Evolutionary conservation across 192 early-diverging fungal genomes (phyloP), one percentile per base, ranked within the genome.

Genomic region (Physocladia obscura): DNA sequence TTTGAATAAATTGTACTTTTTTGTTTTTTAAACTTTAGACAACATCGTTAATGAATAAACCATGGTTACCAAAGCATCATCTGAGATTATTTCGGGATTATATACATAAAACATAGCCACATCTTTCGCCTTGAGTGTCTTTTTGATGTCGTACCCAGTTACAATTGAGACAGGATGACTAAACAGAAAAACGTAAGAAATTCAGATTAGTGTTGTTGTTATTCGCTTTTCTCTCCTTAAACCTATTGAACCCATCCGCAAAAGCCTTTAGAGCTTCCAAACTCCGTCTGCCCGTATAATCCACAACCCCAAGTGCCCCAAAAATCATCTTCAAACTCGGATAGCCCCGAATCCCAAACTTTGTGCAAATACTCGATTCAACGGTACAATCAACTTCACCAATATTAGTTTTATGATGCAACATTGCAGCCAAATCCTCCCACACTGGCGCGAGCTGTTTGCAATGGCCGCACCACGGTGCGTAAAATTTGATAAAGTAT

Each of bases 361-460:
- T 30, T 58, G 60, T 32, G n/a, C 36, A 55, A 21, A 57, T 21
- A 44, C 35, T 40, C 70, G 77, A 76, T 69, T 67, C 74, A 73
- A 39, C 79, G 72, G 40, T 79, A 76, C 93, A 94, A 76, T 94
- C 89, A 24, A 94, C 87, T 61, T 88, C 78, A 34, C 81, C 93
- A 22, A 94, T 74, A 60, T 90, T 91, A 49, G 89, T 79, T 32
- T 85, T 78, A 26, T 85, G 83, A 50, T 79, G 71, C 34, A 88
- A 39, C 15, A 63, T 59, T n/a, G 68, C 69, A 24, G 82, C 89
- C 50, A 94, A 69, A 54, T 89, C 70, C 3, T 82, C 83, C 86
- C 90, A 94, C 32, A 82, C 71, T 0, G 93, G 93, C 1, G 89
- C 65, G 6, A 68, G 37, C 24, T 31, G 8, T 44, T 68, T 68